Conservation (phyloP, 225 moss, liverwort and hornwort genomes). For the Straminergon stramineum region DNA sequence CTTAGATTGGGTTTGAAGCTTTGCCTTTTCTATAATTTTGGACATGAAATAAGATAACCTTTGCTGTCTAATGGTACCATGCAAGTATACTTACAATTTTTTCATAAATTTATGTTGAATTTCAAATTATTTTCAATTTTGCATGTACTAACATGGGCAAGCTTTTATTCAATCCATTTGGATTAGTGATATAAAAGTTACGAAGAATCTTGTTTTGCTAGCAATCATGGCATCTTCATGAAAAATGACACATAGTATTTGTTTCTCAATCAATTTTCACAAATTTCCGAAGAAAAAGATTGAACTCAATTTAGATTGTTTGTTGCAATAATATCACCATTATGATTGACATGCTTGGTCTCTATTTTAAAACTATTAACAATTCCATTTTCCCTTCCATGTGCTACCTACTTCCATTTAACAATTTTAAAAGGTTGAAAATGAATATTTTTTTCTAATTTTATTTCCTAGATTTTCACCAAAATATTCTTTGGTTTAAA, state of each 20-base stretch:
- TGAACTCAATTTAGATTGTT: accelerated
- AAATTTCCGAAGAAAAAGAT: neutral
- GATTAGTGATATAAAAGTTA: neutral
- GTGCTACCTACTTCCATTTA: neutral
- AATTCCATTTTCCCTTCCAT: neutral
- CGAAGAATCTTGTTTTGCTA: neutral
- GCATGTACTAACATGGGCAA: neutral
- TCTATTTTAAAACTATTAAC: neutral
- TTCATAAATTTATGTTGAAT: neutral
- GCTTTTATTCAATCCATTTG: neutral
- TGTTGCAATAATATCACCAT: neutral
- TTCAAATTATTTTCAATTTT: neutral
- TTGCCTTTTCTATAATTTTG: no score
- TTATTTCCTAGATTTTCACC: neutral
- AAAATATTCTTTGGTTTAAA: accelerated
- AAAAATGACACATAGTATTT: neutral
- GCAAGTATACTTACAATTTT: neutral
- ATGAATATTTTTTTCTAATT: neutral
- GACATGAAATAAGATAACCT: no score
- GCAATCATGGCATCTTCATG: neutral
- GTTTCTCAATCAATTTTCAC: neutral
- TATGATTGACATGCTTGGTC: neutral
- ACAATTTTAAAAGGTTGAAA: neutral
- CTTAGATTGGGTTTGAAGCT: neutral
- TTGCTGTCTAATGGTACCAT: neutral